phyloP scores from a whole-genome alignment of 2,329 filamentous ascomycete species.

The Furcasterigmium furcatum region DNA sequence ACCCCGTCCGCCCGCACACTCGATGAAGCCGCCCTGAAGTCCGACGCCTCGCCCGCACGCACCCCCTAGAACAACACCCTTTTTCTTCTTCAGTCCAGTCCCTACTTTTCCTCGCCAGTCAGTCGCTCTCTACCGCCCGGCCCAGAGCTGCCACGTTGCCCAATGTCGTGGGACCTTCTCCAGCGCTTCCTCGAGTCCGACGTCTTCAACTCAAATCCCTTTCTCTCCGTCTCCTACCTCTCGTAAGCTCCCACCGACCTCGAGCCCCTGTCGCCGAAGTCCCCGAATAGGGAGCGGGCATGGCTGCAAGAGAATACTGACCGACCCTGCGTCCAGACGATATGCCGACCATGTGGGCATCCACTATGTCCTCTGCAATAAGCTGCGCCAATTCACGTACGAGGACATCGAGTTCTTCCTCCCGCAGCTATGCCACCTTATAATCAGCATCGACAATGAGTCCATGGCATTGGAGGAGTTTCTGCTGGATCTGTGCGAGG shows the following conservation, averaged over 20 bases:
- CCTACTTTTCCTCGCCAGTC: not conserved
- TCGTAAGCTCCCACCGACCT: slow-evolving; percentile 55
- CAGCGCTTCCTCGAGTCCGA: slow-evolving; percentile 90
- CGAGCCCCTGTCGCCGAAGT: not conserved
- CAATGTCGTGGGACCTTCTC: slow-evolving; percentile 82
- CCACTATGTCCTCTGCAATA: slow-evolving; percentile 84
- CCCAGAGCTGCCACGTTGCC: slow-evolving; percentile 7
- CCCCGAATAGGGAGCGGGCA: not conserved
- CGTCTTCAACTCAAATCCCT: slow-evolving; percentile 89
- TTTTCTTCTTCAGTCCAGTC: not conserved
- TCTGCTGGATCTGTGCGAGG: slow-evolving; percentile 79
- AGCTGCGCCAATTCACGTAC: slow-evolving; percentile 85
- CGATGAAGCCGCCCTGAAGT: slow-evolving; percentile 3
- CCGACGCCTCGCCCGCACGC: not conserved
- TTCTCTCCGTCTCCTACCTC: slow-evolving; percentile 83
- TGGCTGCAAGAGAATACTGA: not conserved
- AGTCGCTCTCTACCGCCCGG: not conserved
- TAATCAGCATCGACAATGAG: slow-evolving; percentile 86
- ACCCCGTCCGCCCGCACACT: slow-evolving; percentile 1
- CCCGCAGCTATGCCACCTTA: slow-evolving; percentile 81
- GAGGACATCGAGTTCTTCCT: slow-evolving; percentile 93
- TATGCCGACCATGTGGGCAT: slow-evolving; percentile 89
- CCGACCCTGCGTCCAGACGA: slow-evolving; percentile 49
- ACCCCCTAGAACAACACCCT: too few relatives aligned
- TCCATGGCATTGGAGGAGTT: slow-evolving; percentile 90